Evolutionary conservation across 768 basidiomycete species (phyloP).

Genomic region (Tricholoma sp.): DNA sequence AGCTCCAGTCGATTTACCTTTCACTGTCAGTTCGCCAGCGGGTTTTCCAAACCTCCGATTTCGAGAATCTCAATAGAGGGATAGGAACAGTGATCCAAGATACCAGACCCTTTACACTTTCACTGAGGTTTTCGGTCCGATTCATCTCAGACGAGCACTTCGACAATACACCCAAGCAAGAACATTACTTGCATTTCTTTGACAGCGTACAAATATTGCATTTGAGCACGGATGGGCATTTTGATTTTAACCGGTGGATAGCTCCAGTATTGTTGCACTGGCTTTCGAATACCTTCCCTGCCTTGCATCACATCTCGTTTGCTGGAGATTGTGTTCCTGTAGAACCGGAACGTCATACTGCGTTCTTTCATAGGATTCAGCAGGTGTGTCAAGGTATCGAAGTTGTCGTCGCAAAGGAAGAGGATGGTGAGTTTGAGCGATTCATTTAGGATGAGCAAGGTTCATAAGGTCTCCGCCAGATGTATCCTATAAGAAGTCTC

Average conservation of each 20-base stretch:
- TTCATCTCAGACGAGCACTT: constrained; percentile 1
- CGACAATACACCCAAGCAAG: not conserved
- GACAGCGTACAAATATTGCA: constrained; percentile 5
- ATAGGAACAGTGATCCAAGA: constrained; percentile 5
- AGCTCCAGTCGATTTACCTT: constrained; percentile 10
- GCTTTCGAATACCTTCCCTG: constrained; percentile 13
- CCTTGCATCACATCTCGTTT: constrained; percentile 11
- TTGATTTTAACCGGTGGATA: constrained; percentile 18
- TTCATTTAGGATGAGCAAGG: not conserved
- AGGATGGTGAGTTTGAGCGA: not conserved
- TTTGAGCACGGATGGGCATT: constrained; percentile 16
- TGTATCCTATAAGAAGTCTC: not conserved
- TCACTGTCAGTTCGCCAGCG: constrained; percentile 17
- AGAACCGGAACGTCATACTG: not conserved
- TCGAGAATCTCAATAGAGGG: constrained; percentile 8
- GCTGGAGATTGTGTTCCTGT: constrained; percentile 11
- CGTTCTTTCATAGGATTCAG: constrained; percentile 5
- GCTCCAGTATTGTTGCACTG: constrained; percentile 14
- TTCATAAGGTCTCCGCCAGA: not conserved
- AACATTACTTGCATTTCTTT: not conserved
- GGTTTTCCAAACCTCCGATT: constrained; percentile 11
- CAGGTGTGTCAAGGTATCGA: constrained; percentile 7
- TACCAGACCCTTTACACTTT: constrained; percentile 2
- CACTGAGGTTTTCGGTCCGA: constrained; percentile 15
- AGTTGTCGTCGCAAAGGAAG: constrained; percentile 7